Evolutionary conservation across 169 alveolate genomes (phyloP), one percentile per base, ranked within the genome.

Genomic region (Plasmodium blacklocki): DNA sequence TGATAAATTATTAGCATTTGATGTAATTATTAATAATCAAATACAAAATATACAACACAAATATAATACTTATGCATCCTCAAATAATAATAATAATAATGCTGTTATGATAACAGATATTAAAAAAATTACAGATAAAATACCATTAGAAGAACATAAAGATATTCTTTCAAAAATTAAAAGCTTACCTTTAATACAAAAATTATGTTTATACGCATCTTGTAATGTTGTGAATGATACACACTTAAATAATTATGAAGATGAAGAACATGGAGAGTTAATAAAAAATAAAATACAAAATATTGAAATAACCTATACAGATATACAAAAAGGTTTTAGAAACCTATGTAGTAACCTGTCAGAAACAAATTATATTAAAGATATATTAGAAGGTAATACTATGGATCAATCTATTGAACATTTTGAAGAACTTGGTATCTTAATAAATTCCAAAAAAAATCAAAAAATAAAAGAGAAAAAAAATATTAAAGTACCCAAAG

Each of bases 61-160:
- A 45, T 78, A 64, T 52, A 19, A 78, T 19, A 70, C 64, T 14
- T 78, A 49, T 64, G 26, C 45, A 11, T 26, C 71, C 4, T 64
- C 71, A 4, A 43, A 75, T 14, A 49, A 64, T 26, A 43, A 75
- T 14, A 49, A 64, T 26, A 29, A 39, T 52, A 78, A 78, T 60
- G 15, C 89, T 49, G 89, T 78, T 49, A 66, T 78, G 70, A 78
- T 78, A 23, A 50, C 89, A n/a, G 89, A 78, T 59, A 78, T 78
- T 64, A 78, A 78, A 78, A 78, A 78, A 52, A 67, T 78, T 66
- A 78, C 89, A 1, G 89, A 78, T 23, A 78, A 78, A 78, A 78
- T 78, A 1, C 89, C 89, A 0, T 52, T 78, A 19, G 89, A 78
- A 58, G 89, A 78, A 66, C 89, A 78, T 66, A 78, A 78, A 66